Base-by-base conservation (phyloP, 805 yeast genomes). In the Wickerhamomyces ciferrii region DNA sequence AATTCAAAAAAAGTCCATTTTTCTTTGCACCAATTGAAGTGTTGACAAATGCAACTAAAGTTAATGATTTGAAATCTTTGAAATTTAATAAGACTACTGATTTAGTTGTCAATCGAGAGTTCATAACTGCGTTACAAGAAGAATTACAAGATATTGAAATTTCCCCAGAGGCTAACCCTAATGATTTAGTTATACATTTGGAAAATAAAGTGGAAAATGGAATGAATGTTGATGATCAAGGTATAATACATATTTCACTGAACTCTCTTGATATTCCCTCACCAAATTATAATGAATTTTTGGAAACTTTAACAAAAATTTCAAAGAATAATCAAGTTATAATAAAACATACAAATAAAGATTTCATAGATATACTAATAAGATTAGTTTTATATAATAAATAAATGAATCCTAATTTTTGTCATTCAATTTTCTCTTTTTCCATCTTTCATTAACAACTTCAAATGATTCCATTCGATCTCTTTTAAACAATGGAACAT, bases 381-480 rank as follows among this genome's bases (percentile, higher is more conserved):
- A 50, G 34, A 40, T 45, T 52, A 24, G 35, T 41, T 10, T 3
- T 32, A 10, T 51, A 48, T 27, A 45, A 48, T 42, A 14, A 24
- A 42, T 35, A 17, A 35, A 10, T 21, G n/a, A 41, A 23, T n/a
- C 15, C 29, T 18, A 19, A n/a, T 21, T n/a, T 39, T 11, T 18
- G 14, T 46, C 41, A 10, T 39, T 27, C 17, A 15, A 21, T 27
- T 50, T 56, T 44, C 56, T 63, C 50, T 66, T 74, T 60, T 74
- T 78, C 11, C 83, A 86, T 53, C 81, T 78, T 36, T 70, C 79
- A 61, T 92, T 92, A 11, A 84, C 79, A 15, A 67, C 76, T 43
- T 84, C 89, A n/a, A 79, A 84, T 1, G 84, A 60, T 17, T 83
- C 92, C 49, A 80, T 71, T 39, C 75, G 64, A 15, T 74, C 78